These are phyloP conservation scores for Adansonia grandidieri DNA, from an alignment of 441 rosid species.

Conservation along the genomic window DNA sequence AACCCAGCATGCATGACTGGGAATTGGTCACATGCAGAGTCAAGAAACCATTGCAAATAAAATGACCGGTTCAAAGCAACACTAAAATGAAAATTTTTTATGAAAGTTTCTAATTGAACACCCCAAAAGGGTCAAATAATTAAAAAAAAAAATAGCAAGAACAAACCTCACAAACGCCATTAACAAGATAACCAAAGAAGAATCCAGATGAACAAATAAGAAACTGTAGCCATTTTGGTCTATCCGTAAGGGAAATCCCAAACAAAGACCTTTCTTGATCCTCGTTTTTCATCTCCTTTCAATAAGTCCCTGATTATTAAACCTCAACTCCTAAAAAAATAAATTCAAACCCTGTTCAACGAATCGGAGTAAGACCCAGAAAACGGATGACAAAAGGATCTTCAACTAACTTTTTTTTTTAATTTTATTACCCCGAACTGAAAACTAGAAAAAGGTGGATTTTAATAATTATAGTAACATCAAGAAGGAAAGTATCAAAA, in stretches of 20 bases:
- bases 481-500: not conserved
- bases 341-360: not conserved
- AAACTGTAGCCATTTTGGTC: constrained; percentile 74
- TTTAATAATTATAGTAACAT: not conserved
- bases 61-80: constrained; percentile 12
- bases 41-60: not conserved
- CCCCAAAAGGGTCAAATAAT: no score
- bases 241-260: constrained; percentile 60
- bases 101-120: no score
- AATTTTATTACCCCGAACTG: not conserved
- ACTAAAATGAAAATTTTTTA: not conserved
- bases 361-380: not conserved
- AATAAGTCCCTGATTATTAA: not conserved
- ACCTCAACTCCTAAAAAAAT: not conserved
- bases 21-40: not conserved
- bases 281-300: constrained; percentile 45
- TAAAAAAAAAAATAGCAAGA: not conserved
- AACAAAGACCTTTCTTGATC: constrained; percentile 56
- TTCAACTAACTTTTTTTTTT: not conserved
- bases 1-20: no score
- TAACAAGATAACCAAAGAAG: constrained; percentile 93
- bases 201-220: constrained; percentile 89
- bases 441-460: not conserved
- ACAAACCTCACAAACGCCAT: constrained; percentile 86
- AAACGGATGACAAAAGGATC: not conserved